Base-by-base conservation (phyloP, 257 asterid species). In the Plantago major region DNA sequence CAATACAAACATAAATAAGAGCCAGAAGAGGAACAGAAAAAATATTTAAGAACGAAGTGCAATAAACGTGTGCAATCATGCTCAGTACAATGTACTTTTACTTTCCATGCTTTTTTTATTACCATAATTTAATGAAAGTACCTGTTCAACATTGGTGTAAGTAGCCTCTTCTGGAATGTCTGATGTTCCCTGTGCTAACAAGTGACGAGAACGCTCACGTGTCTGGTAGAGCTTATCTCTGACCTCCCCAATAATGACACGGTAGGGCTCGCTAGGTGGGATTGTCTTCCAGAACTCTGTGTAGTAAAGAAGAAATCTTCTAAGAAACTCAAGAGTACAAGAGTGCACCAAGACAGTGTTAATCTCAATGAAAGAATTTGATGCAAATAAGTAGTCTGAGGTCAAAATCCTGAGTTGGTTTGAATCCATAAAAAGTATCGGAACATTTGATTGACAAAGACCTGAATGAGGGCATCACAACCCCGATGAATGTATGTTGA, bases 211-310 rank as follows among this genome's bases (percentile, higher is more conserved):
- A 55, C 87, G 90, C 62, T 83, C 90, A 19, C 90, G 90, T 40
- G 87, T 78, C 62, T 68, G 71, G 51, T 83, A 83, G 52, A 83
- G 84, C 71, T 53, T 80, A 59, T 83, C 87, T 62, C 90, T 78
- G 67, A 83, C 90, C 46, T 80, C 90, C 57, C 90, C 90, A 17
- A 83, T 86, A 63, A 83, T 67, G 13, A 83, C 87, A 50, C 90
- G 87, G 58, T 83, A 83, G 7, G 90, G 90, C 65, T 83, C 90
- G 26, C 15, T 80, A 40, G 73, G 63, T 10, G 90, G 81, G 58
- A 83, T 76, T 16, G 71, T 76, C 59, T 83, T 83, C 90, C 90
- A 83, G 42, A 83, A 83, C 55, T 83, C 90, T 83, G 79, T 71
- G 68, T 40, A 7, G 26, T 22, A 47, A 45, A 17, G 57, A 44